Percentiles rank a stretch among this genome's conserved stretches.
phyloP scores from a whole-genome alignment of 2,329 filamentous ascomycete species.

The Celoporthe dispersa region DNA sequence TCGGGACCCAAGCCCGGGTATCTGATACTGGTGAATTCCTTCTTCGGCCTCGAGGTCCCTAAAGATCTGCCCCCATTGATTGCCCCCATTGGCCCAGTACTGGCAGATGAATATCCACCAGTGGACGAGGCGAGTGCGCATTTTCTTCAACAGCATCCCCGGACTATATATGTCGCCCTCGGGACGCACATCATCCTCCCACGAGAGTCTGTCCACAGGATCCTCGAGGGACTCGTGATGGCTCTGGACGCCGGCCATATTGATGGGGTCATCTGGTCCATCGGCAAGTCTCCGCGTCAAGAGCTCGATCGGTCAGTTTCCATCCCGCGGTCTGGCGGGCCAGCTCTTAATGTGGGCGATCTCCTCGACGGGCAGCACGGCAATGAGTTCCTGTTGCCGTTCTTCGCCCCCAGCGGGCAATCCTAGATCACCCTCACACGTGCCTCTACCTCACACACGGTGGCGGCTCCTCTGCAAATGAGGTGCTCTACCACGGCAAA shows the following conservation, averaged over 20 bases:
- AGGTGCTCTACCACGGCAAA: slow-evolving; percentile 45
- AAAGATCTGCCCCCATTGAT: slow-evolving; percentile 47
- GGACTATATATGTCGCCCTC: slow-evolving; percentile 46
- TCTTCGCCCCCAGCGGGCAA: slow-evolving; percentile 48
- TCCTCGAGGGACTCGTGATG: slow-evolving; percentile 40
- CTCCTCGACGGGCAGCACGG: slow-evolving; percentile 39
- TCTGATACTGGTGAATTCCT: slow-evolving; percentile 49
- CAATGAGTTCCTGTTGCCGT: slow-evolving; percentile 37
- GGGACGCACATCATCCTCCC: slow-evolving; percentile 47
- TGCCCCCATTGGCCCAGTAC: slow-evolving; percentile 45
- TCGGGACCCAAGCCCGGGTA: slow-evolving; percentile 44
- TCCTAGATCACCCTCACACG: slow-evolving; percentile 42
- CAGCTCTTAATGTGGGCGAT: slow-evolving; percentile 30
- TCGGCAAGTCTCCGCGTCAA: slow-evolving; percentile 33
- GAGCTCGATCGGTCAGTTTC: slow-evolving; percentile 32
- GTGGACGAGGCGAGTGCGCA: slow-evolving; percentile 35
- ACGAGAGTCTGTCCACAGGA: slow-evolving; percentile 36
- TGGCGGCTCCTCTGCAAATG: slow-evolving; percentile 47
- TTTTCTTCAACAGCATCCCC: slow-evolving; percentile 41
- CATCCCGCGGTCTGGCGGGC: slow-evolving; percentile 28
- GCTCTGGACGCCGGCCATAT: slow-evolving; percentile 37
- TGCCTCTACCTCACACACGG: slow-evolving; percentile 47
- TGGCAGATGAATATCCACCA: slow-evolving; percentile 41
- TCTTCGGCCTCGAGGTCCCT: slow-evolving; percentile 48
- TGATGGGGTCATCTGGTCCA: slow-evolving; percentile 47